phyloP scores from a whole-genome alignment of 345 rosid genomes.

The Xanthoceras sorbifolium region DNA sequence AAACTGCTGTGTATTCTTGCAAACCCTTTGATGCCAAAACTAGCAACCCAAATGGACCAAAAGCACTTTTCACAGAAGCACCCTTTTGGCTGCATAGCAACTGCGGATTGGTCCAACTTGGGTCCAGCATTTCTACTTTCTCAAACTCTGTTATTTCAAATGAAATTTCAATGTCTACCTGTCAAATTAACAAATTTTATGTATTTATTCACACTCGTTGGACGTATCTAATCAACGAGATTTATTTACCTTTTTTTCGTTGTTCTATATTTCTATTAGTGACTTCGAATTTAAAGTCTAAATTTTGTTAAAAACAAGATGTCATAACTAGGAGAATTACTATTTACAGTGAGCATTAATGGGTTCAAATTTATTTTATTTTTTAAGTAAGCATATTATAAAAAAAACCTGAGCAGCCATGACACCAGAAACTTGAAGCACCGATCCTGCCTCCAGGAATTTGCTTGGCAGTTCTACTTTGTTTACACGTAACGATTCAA shows the following conservation, averaged over 20 bases:
- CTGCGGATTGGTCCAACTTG: slow-evolving; percentile 56
- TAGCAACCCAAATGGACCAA: slow-evolving; percentile 80
- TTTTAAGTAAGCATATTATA: background rate
- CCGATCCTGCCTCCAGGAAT: slow-evolving; percentile 42
- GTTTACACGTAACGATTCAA: slow-evolving; percentile 48
- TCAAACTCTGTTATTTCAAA: slow-evolving; percentile 43
- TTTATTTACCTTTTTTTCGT: no score
- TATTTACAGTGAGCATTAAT: background rate
- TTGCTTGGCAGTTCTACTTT: slow-evolving; percentile 33
- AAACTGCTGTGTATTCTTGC: slow-evolving; percentile 64
- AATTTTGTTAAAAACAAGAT: background rate
- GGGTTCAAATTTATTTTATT: background rate
- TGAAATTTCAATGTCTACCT: slow-evolving; percentile 77
- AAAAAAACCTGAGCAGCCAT: slow-evolving; percentile 62
- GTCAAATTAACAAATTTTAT: background rate
- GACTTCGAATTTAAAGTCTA: no score
- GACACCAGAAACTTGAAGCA: slow-evolving; percentile 48
- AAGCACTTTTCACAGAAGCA: slow-evolving; percentile 43
- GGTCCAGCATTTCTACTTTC: slow-evolving; percentile 50
- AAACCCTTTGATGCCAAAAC: slow-evolving; percentile 59
- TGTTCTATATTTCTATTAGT: no score
- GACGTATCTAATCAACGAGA: no score
- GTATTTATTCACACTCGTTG: no score
- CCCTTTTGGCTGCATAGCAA: slow-evolving; percentile 48
- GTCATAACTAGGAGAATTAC: background rate